Percentiles rank a stretch among this genome's conserved stretches.
These are phyloP conservation scores for Syncephalastrum contaminatum DNA, from an alignment of 371 early-diverging fungal genomes.

Conservation along the genomic window DNA sequence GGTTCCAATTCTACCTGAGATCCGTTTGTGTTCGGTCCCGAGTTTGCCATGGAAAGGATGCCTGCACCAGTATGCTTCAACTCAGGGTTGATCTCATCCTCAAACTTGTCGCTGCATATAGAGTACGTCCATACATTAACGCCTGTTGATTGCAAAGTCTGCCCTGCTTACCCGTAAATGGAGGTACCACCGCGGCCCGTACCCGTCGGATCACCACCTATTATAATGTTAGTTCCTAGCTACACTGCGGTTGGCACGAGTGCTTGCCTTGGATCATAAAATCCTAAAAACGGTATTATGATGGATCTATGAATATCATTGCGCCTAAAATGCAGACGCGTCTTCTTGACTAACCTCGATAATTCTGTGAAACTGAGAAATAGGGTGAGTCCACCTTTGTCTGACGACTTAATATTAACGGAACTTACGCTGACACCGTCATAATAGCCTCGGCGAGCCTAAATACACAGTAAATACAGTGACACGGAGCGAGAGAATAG, in stretches of 20 bases:
- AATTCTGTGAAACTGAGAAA: conserved; percentile 72
- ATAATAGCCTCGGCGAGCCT: conserved; percentile 70
- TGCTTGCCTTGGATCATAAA: conserved; percentile 82
- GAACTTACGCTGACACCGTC: conserved; percentile 63
- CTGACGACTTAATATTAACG: background rate
- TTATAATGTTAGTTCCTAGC: too few species aligned
- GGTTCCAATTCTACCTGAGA: conserved; percentile 56
- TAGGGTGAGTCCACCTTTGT: background rate
- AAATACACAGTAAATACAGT: background rate
- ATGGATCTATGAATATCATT: background rate
- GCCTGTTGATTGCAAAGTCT: background rate
- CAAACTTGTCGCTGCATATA: conserved; percentile 59
- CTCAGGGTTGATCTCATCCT: conserved; percentile 72
- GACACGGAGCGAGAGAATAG: background rate
- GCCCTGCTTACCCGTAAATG: conserved; percentile 62
- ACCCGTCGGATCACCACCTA: conserved; percentile 60
- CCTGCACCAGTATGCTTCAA: conserved; percentile 81
- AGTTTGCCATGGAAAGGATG: conserved; percentile 84
- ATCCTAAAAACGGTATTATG: conserved; percentile 31
- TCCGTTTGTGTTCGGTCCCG: conserved; percentile 84
- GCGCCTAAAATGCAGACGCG: background rate
- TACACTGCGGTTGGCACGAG: too few species aligned
- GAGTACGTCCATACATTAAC: background rate
- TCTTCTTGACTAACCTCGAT: conserved; percentile 53
- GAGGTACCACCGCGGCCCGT: conserved; percentile 66